phyloP scores from a whole-genome alignment of 2,329 filamentous ascomycete genomes.

The Tolypocladium ophioglossoides region DNA sequence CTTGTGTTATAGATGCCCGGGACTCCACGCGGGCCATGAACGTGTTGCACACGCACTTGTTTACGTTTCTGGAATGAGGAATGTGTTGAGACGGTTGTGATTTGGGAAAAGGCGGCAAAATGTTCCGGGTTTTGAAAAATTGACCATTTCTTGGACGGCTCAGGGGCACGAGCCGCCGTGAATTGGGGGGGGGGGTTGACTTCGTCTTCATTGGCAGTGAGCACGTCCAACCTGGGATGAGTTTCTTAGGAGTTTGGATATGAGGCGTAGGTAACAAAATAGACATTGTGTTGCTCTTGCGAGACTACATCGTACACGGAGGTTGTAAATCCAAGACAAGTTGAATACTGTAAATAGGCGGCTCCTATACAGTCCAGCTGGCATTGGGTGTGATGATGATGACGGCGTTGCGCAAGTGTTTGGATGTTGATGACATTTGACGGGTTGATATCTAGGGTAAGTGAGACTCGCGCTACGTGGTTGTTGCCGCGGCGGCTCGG shows the following conservation, averaged over 20 bases:
- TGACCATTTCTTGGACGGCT: background rate
- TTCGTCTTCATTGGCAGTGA: background rate
- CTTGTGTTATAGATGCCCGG: conserved; percentile 85
- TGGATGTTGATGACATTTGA: background rate
- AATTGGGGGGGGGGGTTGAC: background rate
- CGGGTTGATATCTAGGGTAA: background rate
- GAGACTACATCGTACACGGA: background rate
- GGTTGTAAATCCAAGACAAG: background rate
- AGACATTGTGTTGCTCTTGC: background rate
- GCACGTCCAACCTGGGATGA: background rate
- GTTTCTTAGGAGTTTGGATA: background rate
- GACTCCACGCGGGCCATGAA: conserved; percentile 92
- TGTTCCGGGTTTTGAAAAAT: background rate
- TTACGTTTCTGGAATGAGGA: conserved; percentile 73
- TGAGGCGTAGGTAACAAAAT: background rate
- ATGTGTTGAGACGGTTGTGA: background rate
- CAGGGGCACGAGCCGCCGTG: background rate
- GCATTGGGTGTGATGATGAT: background rate
- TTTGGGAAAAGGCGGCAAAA: background rate
- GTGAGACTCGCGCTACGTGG: background rate
- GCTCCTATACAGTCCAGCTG: background rate
- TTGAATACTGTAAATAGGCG: background rate
- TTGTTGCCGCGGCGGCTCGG: no score
- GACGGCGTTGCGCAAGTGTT: background rate
- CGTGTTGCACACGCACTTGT: conserved; percentile 90